Base-by-base conservation (phyloP, 2,329 filamentous ascomycete species). In the Fusarium xyrophilum region DNA sequence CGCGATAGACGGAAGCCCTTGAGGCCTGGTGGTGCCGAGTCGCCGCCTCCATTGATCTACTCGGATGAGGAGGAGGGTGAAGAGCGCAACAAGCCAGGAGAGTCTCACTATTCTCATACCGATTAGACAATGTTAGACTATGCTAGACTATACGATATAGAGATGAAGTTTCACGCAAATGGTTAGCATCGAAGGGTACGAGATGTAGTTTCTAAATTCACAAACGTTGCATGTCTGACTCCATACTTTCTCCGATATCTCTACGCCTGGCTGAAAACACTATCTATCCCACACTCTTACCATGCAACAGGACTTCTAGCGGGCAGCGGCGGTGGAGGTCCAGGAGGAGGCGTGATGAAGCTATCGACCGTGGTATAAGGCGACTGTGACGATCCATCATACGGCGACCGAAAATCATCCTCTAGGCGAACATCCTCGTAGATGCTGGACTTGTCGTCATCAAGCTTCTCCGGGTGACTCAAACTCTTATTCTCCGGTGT, bases 391-490 rank as follows among this genome's bases (percentile, higher is more conserved):
- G 68, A 59, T 28, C 55, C 57, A 19, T 65, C 50, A 13, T 51
- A 43, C 15, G 51, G 55, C 7, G 44, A 42, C 9, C 21, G 32
- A 13, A 55, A 42, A 2, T 43, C 54, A 13, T 60, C 53, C 7
- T 67, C 60, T 15, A 50, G 25, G 2, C 39, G 52, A 7, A 63
- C 53, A 42, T 68, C 69, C 21, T 72, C 60, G 15, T 72, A 72
- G 5, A 64, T 40, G 19, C 67, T 70, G 3, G 47, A 56, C 10
- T 63, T 50, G 1, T 67, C 60, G 1, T 60, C 57, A 7, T 54
- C 30, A 10, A 32, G 5, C 4, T 25, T 40, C 1, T 53, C 48
- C 1, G 25, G 48, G 2, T 58, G 38, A 1, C 11, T 4, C 8
- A 59, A 17, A 5, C 57, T 67, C 25, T 56, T 43, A 7, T 54